These are phyloP conservation scores for Eimeria praecox DNA, from an alignment of 169 alveolate species.

Conservation along the genomic window DNA sequence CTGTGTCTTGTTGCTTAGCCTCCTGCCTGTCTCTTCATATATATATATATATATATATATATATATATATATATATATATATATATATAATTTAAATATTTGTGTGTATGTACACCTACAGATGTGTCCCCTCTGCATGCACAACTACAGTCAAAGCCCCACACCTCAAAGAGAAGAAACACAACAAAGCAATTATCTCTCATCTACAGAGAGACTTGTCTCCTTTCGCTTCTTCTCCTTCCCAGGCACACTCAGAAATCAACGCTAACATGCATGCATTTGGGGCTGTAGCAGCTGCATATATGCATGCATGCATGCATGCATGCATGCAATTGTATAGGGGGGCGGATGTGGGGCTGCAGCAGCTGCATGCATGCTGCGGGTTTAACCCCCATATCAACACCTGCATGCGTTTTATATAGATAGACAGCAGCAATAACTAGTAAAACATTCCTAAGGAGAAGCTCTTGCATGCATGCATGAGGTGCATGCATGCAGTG, in stretches of 20 bases:
- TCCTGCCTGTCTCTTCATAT: too few relatives aligned
- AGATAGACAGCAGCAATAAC: too few relatives aligned
- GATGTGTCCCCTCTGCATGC: conserved; percentile 36
- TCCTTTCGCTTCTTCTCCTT: conserved; percentile 44
- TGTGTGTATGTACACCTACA: neutral
- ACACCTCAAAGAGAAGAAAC: neutral
- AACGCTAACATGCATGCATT: neutral
- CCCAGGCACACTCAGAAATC: neutral
- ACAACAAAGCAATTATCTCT: neutral
- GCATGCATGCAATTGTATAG: neutral
- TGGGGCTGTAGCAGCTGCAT: too few relatives aligned
- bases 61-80: too few relatives aligned
- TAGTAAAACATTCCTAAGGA: neutral
- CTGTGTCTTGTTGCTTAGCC: too few relatives aligned
- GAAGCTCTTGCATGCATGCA: neutral
- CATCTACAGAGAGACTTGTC: neutral
- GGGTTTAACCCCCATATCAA: too few relatives aligned
- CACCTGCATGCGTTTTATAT: too few relatives aligned
- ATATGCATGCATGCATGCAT: conserved; percentile 15
- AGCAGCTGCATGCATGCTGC: too few relatives aligned
- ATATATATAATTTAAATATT: too few relatives aligned
- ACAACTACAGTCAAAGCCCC: conserved; percentile 53
- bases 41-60: too few relatives aligned
- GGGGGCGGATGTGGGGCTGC: too few relatives aligned
- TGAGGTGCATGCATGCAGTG: too few relatives aligned